Percentiles rank a stretch among this genome's conserved stretches.
Evolutionary conservation across 2,329 filamentous ascomycete genomes (phyloP).

Genomic region (Tolypocladium ophioglossoides): DNA sequence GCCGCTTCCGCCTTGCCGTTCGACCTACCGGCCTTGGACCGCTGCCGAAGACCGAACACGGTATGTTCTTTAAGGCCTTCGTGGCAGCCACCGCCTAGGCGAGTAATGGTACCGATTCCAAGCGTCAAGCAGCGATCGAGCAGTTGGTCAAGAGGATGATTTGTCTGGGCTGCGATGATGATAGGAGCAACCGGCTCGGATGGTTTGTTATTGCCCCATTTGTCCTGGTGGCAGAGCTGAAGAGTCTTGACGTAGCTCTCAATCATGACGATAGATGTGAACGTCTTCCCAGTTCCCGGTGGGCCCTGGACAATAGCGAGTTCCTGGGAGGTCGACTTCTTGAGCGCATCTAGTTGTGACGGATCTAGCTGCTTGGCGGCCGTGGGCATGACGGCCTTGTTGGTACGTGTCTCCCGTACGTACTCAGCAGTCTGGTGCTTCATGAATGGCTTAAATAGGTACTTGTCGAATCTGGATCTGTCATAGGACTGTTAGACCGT

Average conservation of each 20-base stretch:
- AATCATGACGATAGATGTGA: conserved; percentile 64
- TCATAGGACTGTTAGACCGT: not conserved
- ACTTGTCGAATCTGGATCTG: conserved; percentile 50
- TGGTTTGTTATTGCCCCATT: not conserved
- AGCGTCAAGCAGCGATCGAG: conserved; percentile 46
- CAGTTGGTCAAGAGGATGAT: conserved; percentile 81
- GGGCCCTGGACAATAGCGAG: conserved; percentile 77
- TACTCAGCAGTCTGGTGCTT: conserved; percentile 18
- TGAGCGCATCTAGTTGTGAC: conserved; percentile 60
- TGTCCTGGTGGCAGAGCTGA: conserved; percentile 32
- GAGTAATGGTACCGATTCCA: conserved; percentile 43
- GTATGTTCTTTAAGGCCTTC: conserved; percentile 54
- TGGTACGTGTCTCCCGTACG: conserved; percentile 8
- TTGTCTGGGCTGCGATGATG: conserved; percentile 76
- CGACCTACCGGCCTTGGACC: conserved; percentile 6
- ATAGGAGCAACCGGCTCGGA: conserved; percentile 43
- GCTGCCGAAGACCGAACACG: conserved; percentile 48
- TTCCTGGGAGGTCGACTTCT: conserved; percentile 58
- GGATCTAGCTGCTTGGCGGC: conserved; percentile 43
- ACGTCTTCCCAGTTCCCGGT: conserved; percentile 67
- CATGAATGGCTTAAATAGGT: conserved; percentile 41
- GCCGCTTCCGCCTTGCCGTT: not conserved
- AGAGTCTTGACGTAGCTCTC: conserved; percentile 38
- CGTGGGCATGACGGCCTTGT: not conserved
- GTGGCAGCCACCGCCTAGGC: conserved; percentile 56